A percentile compares a stretch with the other conserved stretches of the same genome.
These are phyloP conservation scores for Pythium brachiatum DNA, from an alignment of 352 stramenopile genomes.

Conservation along the genomic window DNA sequence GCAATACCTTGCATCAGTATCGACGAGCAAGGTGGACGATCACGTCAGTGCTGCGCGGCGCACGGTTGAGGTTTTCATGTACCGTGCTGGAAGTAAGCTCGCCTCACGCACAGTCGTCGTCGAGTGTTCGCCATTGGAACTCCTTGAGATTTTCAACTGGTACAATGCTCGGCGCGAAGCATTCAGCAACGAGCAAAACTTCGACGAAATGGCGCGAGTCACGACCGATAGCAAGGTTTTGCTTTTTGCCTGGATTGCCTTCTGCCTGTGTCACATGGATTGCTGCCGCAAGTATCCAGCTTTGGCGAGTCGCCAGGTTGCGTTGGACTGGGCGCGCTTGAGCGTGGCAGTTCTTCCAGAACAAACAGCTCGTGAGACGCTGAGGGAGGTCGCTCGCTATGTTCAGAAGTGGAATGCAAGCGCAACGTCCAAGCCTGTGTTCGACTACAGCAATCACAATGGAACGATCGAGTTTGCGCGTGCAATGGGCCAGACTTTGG, in stretches of 20 bases:
- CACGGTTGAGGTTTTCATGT: conserved; percentile 7
- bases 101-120: not conserved
- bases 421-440: not conserved
- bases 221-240: not conserved
- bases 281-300: not conserved
- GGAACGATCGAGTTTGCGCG: conserved; percentile 2
- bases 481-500: not conserved
- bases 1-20: not conserved
- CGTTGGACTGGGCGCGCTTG: conserved; percentile 7
- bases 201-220: not conserved
- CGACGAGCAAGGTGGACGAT: not conserved
- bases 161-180: not conserved
- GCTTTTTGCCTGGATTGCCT: not conserved
- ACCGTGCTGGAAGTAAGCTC: not conserved
- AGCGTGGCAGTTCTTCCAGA: conserved; percentile 6
- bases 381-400: not conserved
- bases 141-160: not conserved
- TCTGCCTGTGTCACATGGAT: not conserved
- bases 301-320: not conserved
- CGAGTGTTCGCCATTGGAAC: not conserved
- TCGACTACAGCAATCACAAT: conserved; percentile 6
- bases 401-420: not conserved
- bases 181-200: not conserved
- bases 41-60: not conserved
- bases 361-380: not conserved